Percentiles rank a stretch among this genome's conserved stretches.
Conservation (phyloP, 768 basidiomycete species). For the Leccinum boreale region DNA sequence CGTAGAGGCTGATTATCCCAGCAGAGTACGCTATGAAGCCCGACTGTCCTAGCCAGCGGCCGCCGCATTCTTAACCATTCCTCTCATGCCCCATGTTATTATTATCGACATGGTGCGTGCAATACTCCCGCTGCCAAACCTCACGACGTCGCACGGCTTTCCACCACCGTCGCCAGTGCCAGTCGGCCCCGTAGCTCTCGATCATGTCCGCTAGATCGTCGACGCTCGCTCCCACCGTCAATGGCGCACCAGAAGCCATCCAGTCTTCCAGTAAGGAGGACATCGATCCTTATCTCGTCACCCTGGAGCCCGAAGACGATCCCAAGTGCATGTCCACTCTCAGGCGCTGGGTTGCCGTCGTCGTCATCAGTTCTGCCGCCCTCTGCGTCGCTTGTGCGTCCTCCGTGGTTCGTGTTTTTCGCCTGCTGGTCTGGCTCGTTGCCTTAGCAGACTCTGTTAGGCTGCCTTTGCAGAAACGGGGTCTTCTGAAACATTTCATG, state of each 20-base stretch:
- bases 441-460: slow-evolving; percentile 27
- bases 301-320: slow-evolving; percentile 40
- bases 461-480: slow-evolving; percentile 62
- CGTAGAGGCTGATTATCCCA: too few relatives aligned
- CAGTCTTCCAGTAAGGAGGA: not conserved
- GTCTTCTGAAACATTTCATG: slow-evolving; percentile 49
- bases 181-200: not conserved
- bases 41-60: not conserved
- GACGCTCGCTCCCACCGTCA: slow-evolving; percentile 4
- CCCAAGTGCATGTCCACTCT: slow-evolving; percentile 38
- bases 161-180: not conserved
- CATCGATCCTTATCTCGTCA: slow-evolving; percentile 27
- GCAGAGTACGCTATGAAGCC: too few relatives aligned
- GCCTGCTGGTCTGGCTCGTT: not conserved
- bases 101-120: not conserved
- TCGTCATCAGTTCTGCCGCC: slow-evolving; percentile 44
- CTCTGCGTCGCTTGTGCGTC: slow-evolving; percentile 55
- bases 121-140: not conserved
- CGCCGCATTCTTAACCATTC: not conserved
- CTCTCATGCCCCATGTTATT: slow-evolving; percentile 6
- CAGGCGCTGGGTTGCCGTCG: slow-evolving; percentile 48
- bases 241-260: slow-evolving; percentile 4
- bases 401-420: slow-evolving; percentile 44
- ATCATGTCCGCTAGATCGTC: slow-evolving; percentile 9
- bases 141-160: not conserved